A percentile compares a stretch with the other conserved stretches of the same genome.
Conservation (phyloP, 257 asterid species). For the Haberlea rhodopensis region DNA sequence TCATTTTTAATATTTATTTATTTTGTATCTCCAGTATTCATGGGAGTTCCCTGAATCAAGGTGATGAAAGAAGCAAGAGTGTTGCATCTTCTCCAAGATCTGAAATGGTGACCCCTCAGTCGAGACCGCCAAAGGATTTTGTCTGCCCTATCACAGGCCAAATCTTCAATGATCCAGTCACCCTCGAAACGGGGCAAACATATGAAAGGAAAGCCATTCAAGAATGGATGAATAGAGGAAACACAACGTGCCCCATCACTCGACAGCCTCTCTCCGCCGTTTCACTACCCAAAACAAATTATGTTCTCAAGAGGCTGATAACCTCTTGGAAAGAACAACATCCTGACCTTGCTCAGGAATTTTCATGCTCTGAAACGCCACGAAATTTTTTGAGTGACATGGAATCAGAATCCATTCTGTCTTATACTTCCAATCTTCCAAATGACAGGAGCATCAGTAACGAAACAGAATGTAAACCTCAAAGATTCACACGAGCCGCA, state of each 20-base stretch:
- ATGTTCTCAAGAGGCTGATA: conserved; percentile 74
- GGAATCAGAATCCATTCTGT: conserved; percentile 33
- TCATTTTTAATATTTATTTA: background rate
- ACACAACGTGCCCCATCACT: conserved; percentile 79
- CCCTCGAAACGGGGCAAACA: conserved; percentile 87
- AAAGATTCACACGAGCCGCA: conserved; percentile 51
- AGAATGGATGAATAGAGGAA: conserved; percentile 88
- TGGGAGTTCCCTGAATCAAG: conserved; percentile 41
- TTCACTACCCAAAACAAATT: conserved; percentile 72
- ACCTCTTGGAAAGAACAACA: conserved; percentile 84
- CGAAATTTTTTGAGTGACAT: conserved; percentile 27
- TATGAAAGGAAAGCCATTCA: conserved; percentile 85
- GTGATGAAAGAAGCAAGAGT: conserved; percentile 56
- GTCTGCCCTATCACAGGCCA: conserved; percentile 86
- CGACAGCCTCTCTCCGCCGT: conserved; percentile 72
- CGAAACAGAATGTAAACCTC: conserved; percentile 42
- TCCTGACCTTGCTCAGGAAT: conserved; percentile 72
- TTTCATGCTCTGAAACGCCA: conserved; percentile 56
- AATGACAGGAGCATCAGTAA: conserved; percentile 29
- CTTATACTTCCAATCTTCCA: conserved; percentile 28
- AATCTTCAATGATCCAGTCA: conserved; percentile 75
- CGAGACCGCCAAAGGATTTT: conserved; percentile 89
- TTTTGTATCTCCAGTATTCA: conserved; percentile 16
- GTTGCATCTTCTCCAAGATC: conserved; percentile 54
- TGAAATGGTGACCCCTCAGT: conserved; percentile 54